These are phyloP conservation scores for Torrubiellomyces zombiae DNA, from an alignment of 2,329 filamentous ascomycete genomes.

Conservation along the genomic window DNA sequence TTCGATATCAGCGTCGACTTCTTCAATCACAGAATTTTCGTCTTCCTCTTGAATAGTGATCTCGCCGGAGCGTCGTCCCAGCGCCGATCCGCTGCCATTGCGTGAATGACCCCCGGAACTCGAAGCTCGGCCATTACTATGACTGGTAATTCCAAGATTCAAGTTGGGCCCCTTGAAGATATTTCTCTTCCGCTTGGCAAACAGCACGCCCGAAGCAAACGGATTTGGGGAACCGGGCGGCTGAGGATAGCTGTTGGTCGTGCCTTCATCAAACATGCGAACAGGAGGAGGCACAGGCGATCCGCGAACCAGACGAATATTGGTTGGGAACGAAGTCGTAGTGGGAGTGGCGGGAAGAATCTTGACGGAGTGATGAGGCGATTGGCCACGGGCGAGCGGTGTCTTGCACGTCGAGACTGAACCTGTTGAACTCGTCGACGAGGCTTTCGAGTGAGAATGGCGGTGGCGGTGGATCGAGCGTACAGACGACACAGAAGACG, in stretches of 20 bases:
- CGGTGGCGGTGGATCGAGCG: conserved; percentile 78
- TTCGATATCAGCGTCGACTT: conserved; percentile 32
- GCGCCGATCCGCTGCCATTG: conserved; percentile 43
- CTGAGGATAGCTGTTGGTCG: conserved; percentile 26
- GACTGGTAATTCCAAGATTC: conserved; percentile 28
- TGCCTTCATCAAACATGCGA: conserved; percentile 40
- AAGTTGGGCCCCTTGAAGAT: conserved; percentile 68
- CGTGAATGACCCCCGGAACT: conserved; percentile 28
- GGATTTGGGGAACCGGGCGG: conserved; percentile 40
- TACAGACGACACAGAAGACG: conserved; percentile 83
- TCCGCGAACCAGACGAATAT: conserved; percentile 63
- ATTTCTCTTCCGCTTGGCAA: conserved; percentile 66
- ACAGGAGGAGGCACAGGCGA: conserved; percentile 33
- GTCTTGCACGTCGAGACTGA: conserved; percentile 56
- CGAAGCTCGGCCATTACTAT: conserved; percentile 20
- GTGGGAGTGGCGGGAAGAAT: conserved; percentile 86
- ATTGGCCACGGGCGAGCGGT: conserved; percentile 45
- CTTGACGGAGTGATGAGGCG: conserved; percentile 82
- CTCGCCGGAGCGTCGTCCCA: conserved; percentile 55
- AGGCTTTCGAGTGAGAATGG: conserved; percentile 84
- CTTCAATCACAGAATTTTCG: conserved; percentile 28
- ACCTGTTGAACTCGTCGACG: conserved; percentile 72
- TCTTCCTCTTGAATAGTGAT: conserved; percentile 56
- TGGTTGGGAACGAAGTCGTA: conserved; percentile 57
- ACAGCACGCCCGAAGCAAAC: conserved; percentile 48